A percentile compares a stretch with the other conserved stretches of the same genome.
Conservation (phyloP, 2,329 filamentous ascomycete genomes). For the Zalaria sp. region DNA sequence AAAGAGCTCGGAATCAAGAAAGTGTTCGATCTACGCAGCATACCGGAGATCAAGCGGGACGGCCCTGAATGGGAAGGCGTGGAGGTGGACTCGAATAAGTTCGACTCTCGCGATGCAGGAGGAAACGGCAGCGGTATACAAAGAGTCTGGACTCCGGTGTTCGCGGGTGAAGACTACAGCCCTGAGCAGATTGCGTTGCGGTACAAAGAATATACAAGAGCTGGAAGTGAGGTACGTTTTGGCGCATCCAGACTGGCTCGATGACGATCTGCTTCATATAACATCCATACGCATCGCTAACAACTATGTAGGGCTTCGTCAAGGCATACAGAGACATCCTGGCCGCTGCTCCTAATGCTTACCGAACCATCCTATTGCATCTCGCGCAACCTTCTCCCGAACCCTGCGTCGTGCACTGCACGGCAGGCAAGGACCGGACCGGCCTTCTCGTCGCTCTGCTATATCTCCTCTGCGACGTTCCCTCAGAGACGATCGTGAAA, state of each 20-base stretch:
- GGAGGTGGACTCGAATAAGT: slow-evolving; percentile 12
- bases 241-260: no score
- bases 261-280: no score
- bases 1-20: slow-evolving; percentile 42
- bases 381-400: slow-evolving; percentile 29
- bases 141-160: slow-evolving; percentile 51
- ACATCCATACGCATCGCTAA: no score
- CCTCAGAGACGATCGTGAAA: slow-evolving; percentile 42
- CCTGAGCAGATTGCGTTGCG: slow-evolving; percentile 49
- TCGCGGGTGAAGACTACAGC: slow-evolving; percentile 44
- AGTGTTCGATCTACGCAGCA: slow-evolving; percentile 56
- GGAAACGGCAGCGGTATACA: slow-evolving; percentile 33
- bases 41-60: slow-evolving; percentile 39
- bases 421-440: slow-evolving; percentile 65
- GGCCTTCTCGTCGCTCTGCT: slow-evolving; percentile 56
- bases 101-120: slow-evolving; percentile 25
- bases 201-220: slow-evolving; percentile 44
- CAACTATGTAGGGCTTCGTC: slow-evolving; percentile 38
- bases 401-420: slow-evolving; percentile 54
- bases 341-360: slow-evolving; percentile 36
- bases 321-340: slow-evolving; percentile 51
- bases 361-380: slow-evolving; percentile 45
- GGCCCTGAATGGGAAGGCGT: slow-evolving; percentile 19
- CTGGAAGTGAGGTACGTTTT: slow-evolving; percentile 29
- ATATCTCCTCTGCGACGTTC: slow-evolving; percentile 48